Evolutionary conservation across 2,329 filamentous ascomycete genomes (phyloP).

Genomic region (Ambrosiella xylebori): DNA sequence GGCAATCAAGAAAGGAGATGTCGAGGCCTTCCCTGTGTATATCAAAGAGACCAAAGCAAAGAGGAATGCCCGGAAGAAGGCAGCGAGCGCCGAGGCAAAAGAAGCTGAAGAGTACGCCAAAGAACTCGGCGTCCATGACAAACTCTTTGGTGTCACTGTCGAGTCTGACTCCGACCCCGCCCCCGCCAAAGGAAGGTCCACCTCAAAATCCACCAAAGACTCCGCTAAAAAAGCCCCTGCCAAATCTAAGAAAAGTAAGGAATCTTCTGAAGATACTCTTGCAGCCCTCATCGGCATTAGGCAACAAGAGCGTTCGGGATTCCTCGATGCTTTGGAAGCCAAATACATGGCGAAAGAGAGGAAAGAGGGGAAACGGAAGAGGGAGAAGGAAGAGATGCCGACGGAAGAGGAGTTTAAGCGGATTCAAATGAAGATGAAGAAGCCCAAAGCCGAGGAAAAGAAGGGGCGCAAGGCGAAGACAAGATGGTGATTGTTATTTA

Average conservation of each 20-base stretch:
- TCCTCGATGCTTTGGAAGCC: slow-evolving; percentile 57
- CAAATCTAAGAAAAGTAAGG: slow-evolving; percentile 22
- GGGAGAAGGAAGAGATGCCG: slow-evolving; percentile 42
- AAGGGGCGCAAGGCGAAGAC: slow-evolving; percentile 10
- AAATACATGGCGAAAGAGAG: slow-evolving; percentile 46
- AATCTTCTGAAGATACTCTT: slow-evolving; percentile 35
- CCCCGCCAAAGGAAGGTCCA: not conserved
- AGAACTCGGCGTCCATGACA: slow-evolving; percentile 56
- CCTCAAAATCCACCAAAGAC: not conserved
- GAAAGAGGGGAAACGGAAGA: slow-evolving; percentile 35
- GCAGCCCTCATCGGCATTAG: slow-evolving; percentile 59
- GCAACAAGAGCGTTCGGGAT: slow-evolving; percentile 46
- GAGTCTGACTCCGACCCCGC: slow-evolving; percentile 16
- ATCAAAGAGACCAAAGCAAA: slow-evolving; percentile 53
- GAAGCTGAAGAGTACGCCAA: slow-evolving; percentile 63
- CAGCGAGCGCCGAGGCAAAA: slow-evolving; percentile 47
- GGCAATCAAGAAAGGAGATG: slow-evolving; percentile 54
- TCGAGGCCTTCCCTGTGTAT: slow-evolving; percentile 51
- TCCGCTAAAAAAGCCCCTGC: not conserved
- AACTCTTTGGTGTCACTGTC: slow-evolving; percentile 34
- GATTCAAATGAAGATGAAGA: slow-evolving; percentile 17
- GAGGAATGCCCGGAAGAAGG: slow-evolving; percentile 39
- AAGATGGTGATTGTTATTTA: not conserved
- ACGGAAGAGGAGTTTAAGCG: slow-evolving; percentile 39
- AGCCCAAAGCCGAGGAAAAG: slow-evolving; percentile 17